Conservation (phyloP, 345 rosid genomes). For the Hibiscus mutabilis region DNA sequence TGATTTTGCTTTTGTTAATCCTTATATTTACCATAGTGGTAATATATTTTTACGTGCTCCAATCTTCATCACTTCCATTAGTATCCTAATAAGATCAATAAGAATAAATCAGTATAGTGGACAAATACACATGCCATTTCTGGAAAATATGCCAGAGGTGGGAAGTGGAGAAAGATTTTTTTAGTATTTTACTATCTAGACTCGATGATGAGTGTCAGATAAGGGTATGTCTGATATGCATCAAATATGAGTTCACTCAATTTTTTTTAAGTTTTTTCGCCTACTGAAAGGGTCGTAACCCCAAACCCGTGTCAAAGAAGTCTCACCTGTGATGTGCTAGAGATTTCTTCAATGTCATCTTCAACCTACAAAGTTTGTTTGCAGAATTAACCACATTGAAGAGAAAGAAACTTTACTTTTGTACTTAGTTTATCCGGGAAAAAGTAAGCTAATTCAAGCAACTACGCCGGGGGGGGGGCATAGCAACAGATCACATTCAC, state of each 20-base stretch:
- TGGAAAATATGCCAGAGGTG: neutral
- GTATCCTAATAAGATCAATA: slow-evolving; percentile 23
- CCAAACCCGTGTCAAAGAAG: neutral
- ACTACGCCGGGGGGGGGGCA: neutral
- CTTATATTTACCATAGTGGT: neutral
- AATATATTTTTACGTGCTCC: slow-evolving; percentile 29
- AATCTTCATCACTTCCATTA: slow-evolving; percentile 45
- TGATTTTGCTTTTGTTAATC: neutral
- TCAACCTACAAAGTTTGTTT: slow-evolving; percentile 31
- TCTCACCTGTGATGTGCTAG: slow-evolving; percentile 44
- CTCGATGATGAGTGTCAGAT: neutral
- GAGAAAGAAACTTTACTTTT: neutral
- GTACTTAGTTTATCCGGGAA: too few relatives aligned
- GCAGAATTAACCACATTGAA: slow-evolving; percentile 4
- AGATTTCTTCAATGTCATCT: slow-evolving; percentile 39
- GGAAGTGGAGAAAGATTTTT: neutral
- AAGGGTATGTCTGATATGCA: neutral
- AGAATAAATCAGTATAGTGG: neutral
- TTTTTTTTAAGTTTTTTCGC: too few relatives aligned
- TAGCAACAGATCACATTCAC: neutral
- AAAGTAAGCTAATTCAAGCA: too few relatives aligned
- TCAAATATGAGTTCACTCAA: neutral
- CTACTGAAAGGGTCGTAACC: too few relatives aligned
- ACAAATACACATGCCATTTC: neutral
- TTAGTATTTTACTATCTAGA: neutral